phyloP scores from a whole-genome alignment of 345 rosid species.

The Lumnitzera littorea region DNA sequence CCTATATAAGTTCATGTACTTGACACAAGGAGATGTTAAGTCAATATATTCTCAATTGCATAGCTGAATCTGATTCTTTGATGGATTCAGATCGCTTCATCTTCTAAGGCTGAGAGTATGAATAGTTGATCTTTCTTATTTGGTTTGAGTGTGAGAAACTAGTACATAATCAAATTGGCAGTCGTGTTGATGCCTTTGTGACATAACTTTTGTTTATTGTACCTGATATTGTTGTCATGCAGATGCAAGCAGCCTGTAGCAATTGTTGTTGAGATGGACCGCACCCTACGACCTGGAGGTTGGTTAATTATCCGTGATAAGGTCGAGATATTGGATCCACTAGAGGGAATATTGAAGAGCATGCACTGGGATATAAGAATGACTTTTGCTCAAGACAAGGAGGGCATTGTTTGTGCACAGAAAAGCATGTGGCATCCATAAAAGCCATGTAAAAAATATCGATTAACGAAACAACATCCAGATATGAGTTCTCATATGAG shows the following conservation, averaged over 20 bases:
- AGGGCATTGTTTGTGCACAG: constrained; percentile 78
- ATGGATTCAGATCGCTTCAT: no score
- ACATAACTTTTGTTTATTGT: not conserved
- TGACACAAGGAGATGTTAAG: no score
- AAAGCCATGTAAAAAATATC: constrained; percentile 1
- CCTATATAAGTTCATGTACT: not conserved
- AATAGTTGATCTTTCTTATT: no score
- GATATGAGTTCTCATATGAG: no score
- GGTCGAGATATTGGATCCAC: constrained; percentile 64
- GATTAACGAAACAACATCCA: no score
- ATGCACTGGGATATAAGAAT: constrained; percentile 91
- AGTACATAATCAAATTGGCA: no score
- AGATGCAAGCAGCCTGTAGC: constrained; percentile 83
- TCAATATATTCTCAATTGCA: no score
- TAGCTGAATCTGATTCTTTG: no score
- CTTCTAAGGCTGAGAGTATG: no score
- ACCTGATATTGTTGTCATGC: constrained; percentile 2
- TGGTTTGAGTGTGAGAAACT: no score
- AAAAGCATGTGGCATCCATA: constrained; percentile 84
- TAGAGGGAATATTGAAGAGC: constrained; percentile 65
- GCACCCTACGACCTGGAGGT: constrained; percentile 77
- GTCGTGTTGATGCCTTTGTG: not conserved
- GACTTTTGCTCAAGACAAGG: constrained; percentile 75
- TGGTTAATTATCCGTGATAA: constrained; percentile 83
- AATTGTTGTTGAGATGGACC: constrained; percentile 86